Percentiles rank a stretch among this genome's conserved stretches.
Evolutionary conservation across 768 basidiomycete genomes (phyloP).

Genomic region (Amanita rubescens): DNA sequence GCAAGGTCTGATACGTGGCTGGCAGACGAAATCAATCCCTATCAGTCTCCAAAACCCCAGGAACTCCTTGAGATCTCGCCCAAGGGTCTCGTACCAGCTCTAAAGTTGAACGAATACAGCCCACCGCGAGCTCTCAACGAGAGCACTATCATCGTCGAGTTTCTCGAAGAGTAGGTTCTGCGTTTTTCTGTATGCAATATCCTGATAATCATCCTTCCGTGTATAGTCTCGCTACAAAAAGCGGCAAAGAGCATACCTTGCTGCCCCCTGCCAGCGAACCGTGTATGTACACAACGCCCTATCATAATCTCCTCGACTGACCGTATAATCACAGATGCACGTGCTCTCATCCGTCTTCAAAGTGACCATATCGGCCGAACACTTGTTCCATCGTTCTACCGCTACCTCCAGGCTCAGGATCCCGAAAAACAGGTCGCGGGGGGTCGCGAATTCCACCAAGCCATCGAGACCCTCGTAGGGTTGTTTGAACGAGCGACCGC

Average conservation of each 20-base stretch:
- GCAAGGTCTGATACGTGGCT: neutral
- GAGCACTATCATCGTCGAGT: constrained; percentile 74
- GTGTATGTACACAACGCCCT: neutral
- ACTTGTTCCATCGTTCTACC: constrained; percentile 67
- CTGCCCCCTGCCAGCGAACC: neutral
- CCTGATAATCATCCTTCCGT: neutral
- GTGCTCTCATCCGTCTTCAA: constrained; percentile 61
- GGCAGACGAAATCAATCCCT: constrained; percentile 76
- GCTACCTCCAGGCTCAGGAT: constrained; percentile 67
- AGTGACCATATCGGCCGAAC: constrained; percentile 58
- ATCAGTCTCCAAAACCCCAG: constrained; percentile 60
- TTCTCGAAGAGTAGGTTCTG: constrained; percentile 58
- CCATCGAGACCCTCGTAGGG: constrained; percentile 42
- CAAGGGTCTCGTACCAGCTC: constrained; percentile 72
- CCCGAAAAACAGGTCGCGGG: constrained; percentile 39
- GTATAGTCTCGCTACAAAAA: neutral
- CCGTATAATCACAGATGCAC: too few relatives aligned
- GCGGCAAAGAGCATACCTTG: neutral
- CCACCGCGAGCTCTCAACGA: constrained; percentile 67
- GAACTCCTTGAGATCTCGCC: constrained; percentile 78
- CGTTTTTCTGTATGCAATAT: neutral
- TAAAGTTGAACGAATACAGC: constrained; percentile 44
- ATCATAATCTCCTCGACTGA: too few relatives aligned
- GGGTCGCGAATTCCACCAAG: constrained; percentile 46
- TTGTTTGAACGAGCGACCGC: constrained; percentile 52